Percentiles rank a stretch among this genome's conserved stretches.
phyloP scores from a whole-genome alignment of 768 basidiomycete species.

The Tulasnella sp. region DNA sequence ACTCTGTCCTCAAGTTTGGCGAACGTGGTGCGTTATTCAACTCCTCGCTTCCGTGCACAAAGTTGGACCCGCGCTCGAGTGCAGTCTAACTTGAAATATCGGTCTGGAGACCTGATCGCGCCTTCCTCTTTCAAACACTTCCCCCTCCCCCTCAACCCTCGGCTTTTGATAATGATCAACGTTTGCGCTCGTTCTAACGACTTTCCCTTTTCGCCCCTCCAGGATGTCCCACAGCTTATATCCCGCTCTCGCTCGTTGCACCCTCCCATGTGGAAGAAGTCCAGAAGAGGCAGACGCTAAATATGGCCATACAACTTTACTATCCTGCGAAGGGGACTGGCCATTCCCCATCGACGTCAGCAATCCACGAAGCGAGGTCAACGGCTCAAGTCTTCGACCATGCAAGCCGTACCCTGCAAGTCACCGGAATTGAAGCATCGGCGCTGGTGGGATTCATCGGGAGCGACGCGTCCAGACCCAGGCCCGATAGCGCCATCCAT shows the following conservation, averaged over 20 bases:
- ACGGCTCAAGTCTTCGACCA: background rate
- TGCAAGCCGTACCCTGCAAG: background rate
- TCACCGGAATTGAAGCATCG: background rate
- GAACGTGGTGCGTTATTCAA: slow-evolving; percentile 22
- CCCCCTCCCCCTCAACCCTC: background rate
- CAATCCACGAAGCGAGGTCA: background rate
- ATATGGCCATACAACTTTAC: slow-evolving; percentile 16
- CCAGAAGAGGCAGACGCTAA: slow-evolving; percentile 38
- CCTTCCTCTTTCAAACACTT: background rate
- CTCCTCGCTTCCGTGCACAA: background rate
- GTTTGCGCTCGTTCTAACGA: background rate
- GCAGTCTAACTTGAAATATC: background rate
- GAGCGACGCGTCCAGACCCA: background rate
- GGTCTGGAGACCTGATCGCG: slow-evolving; percentile 6
- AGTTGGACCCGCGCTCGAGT: background rate
- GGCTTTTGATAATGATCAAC: background rate
- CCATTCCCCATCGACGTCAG: background rate
- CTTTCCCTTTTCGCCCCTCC: slow-evolving; percentile 11
- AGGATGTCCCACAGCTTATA: slow-evolving; percentile 49
- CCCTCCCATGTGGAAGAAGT: slow-evolving; percentile 48
- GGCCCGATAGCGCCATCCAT: background rate
- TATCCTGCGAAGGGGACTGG: background rate
- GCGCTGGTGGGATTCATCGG: background rate
- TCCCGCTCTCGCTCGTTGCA: slow-evolving; percentile 49
- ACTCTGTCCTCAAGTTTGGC: slow-evolving; percentile 59